Conservation (phyloP, 2,329 filamentous ascomycete genomes). For the Cryoendolithus antarcticus region DNA sequence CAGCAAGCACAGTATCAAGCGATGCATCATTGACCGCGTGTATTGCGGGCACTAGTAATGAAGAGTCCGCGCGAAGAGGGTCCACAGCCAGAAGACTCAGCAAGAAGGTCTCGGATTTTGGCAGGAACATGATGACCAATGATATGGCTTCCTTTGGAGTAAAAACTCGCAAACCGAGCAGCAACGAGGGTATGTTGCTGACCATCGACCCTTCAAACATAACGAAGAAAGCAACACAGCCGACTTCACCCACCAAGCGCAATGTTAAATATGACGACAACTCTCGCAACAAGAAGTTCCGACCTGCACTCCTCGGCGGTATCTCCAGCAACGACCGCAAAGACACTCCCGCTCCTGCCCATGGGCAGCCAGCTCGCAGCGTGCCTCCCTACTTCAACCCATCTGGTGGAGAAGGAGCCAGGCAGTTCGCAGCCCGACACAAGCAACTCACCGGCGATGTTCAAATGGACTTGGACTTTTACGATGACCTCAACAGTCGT, state of each 20-base stretch:
- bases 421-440: conserved; percentile 19
- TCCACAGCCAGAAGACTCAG: too few relatives aligned
- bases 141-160: too few relatives aligned
- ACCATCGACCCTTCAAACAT: too few relatives aligned
- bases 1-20: too few relatives aligned
- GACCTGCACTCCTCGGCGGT: conserved; percentile 6
- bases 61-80: too few relatives aligned
- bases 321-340: conserved; percentile 15
- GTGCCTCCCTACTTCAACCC: conserved; percentile 9
- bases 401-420: conserved; percentile 20
- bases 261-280: conserved; percentile 14
- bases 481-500: conserved; percentile 13
- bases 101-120: too few relatives aligned
- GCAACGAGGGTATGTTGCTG: too few relatives aligned
- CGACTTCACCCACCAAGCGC: conserved; percentile 21
- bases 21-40: too few relatives aligned
- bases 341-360: conserved; percentile 21
- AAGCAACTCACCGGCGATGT: conserved; percentile 2
- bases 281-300: conserved; percentile 17
- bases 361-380: conserved; percentile 8
- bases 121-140: too few relatives aligned
- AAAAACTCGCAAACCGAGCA: too few relatives aligned
- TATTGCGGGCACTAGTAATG: too few relatives aligned
- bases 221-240: neutral
- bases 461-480: conserved; percentile 3